Evolutionary conservation across 1,284 basidiomycete genomes (phyloP), one percentile per base, ranked within the genome.

Genomic region (Pascua guehoae): DNA sequence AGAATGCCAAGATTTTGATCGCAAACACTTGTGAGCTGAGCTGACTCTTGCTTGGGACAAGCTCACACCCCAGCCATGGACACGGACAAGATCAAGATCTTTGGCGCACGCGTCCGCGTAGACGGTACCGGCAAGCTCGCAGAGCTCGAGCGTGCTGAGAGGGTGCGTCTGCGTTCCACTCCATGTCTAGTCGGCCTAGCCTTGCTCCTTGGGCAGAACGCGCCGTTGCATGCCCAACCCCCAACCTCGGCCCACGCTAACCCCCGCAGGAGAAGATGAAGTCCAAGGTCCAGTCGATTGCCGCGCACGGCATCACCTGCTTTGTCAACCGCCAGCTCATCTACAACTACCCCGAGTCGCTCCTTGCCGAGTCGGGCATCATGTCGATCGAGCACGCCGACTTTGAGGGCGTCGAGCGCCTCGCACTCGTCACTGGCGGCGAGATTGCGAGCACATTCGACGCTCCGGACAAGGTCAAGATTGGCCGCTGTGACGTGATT

Each of bases 41-140:
- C 15, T 41, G 12, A 18, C 8, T 15, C 1, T 12, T 24, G 41
- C 36, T 32, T n/a, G 12, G 14, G 46, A 16, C 0, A 10, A 42
- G 40, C 17, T 45, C 16, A 41, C 17, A n/a, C 46, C n/a, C 32
- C 63, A 93, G 91, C 94, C 8, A 98, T 98, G 96, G 95, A 98
- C 80, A 98, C 96, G 38, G 96, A 98, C 80, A 98, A 98, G 80
- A 96, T 98, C 81, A 98, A 98, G 80, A 89, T 98, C 56, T 98
- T 98, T 69, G 96, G 95, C 51, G 95, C 96, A 0, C 85, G 93
- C 37, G 87, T 98, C 53, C 91, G 94, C 75, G 95, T 98, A 12
- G 93, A 98, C 69, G 84, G 91, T 39, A 97, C 96, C 1, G 89
- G 92, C 56, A 96, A 98, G 80, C 85, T 98, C 5, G 96, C 96